Percentiles rank a stretch among this genome's conserved stretches.
These are phyloP conservation scores for Purpureocillium lavendulum DNA, from an alignment of 2,329 filamentous ascomycete genomes.

Conservation along the genomic window DNA sequence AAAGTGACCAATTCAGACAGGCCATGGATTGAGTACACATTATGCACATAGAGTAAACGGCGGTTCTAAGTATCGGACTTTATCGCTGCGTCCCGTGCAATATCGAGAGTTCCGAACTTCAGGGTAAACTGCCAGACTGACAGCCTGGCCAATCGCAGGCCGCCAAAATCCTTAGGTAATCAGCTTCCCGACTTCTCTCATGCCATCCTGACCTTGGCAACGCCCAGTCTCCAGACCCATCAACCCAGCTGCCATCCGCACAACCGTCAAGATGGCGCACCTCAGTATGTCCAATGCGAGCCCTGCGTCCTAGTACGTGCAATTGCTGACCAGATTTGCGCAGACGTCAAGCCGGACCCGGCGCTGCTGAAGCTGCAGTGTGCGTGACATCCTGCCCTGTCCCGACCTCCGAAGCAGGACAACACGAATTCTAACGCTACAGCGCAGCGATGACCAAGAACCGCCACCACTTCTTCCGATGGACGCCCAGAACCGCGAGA, in stretches of 20 bases:
- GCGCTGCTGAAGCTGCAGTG: constrained; percentile 31
- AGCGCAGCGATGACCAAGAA: constrained; percentile 67
- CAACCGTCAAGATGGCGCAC: constrained; percentile 27
- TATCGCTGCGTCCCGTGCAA: too few relatives aligned
- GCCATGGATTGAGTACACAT: too few relatives aligned
- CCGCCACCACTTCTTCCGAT: constrained; percentile 92
- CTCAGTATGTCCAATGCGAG: constrained; percentile 19
- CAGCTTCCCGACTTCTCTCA: background rate
- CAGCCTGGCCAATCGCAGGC: background rate
- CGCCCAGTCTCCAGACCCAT: constrained; percentile 12
- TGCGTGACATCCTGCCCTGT: constrained; percentile 17
- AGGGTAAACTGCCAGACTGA: background rate
- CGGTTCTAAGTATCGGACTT: too few relatives aligned
- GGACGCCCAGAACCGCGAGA: constrained; percentile 76
- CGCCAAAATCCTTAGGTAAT: constrained; percentile 6
- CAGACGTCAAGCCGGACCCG: constrained; percentile 33
- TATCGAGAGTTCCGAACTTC: constrained; percentile 1
- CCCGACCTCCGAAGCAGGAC: constrained; percentile 3
- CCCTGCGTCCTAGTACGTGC: background rate
- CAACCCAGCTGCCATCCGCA: constrained; percentile 14
- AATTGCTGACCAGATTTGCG: constrained; percentile 15
- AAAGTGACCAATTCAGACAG: too few relatives aligned
- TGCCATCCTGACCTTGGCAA: constrained; percentile 13
- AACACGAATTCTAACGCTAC: constrained; percentile 12
- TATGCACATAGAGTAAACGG: too few relatives aligned